Conservation (phyloP, 768 basidiomycete species). For the Tylopilus cervinicoccineus region DNA sequence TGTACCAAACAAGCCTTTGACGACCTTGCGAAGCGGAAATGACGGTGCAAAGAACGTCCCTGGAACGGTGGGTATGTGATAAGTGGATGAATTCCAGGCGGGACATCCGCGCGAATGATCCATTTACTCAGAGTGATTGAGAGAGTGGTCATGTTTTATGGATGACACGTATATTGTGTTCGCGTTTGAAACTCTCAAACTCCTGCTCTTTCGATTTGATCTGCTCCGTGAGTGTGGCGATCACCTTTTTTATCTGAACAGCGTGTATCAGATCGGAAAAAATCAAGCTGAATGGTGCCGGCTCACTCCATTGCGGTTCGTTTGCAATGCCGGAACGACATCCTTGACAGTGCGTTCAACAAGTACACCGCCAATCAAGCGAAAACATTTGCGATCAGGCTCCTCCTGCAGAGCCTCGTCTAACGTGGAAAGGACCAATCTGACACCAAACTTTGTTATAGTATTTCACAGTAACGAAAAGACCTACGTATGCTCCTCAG, state of each 20-base stretch:
- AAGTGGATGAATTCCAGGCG: neutral
- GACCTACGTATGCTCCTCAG: conserved; percentile 89
- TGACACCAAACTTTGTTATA: conserved; percentile 29
- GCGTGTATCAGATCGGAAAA: conserved; percentile 7
- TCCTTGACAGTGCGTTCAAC: conserved; percentile 96
- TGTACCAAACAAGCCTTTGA: neutral
- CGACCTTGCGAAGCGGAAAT: neutral
- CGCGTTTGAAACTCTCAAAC: conserved; percentile 73
- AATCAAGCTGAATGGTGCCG: neutral
- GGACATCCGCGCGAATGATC: neutral
- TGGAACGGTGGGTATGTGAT: neutral
- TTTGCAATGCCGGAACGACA: conserved; percentile 84
- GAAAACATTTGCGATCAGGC: conserved; percentile 92
- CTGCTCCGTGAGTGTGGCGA: conserved; percentile 74
- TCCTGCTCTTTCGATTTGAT: conserved; percentile 88
- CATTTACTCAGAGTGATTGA: conserved; percentile 6
- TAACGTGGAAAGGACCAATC: conserved; percentile 85
- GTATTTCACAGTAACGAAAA: conserved; percentile 1
- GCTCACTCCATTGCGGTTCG: conserved; percentile 84
- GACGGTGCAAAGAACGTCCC: neutral
- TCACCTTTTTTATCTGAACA: conserved; percentile 74
- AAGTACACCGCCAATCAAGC: conserved; percentile 91
- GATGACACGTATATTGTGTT: conserved; percentile 70
- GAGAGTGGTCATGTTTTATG: conserved; percentile 22
- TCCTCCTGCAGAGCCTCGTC: conserved; percentile 78